Evolutionary conservation across 345 rosid species (phyloP), one percentile per base, ranked within the genome.

Genomic region (Tarenaya hassleriana): DNA sequence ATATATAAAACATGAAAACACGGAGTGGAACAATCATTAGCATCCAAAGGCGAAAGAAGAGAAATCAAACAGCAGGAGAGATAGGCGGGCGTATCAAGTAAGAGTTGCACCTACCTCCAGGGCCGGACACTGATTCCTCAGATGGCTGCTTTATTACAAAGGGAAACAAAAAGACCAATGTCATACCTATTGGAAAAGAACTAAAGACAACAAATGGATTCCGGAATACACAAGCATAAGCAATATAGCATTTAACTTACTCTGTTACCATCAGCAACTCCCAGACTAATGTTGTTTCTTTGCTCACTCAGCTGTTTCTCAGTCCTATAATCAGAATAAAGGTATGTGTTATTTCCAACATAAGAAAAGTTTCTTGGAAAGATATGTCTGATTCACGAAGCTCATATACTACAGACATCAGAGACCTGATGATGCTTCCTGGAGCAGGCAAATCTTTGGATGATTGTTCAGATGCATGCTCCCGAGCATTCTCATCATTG

Each of bases 391-490:
- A 50, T 50, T 39, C 9, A 44, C 1, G 39, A 61, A 12, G 34
- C 27, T 46, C 7, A 7, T 41, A 63, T 41, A 50, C 55, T 41
- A 34, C 44, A 57, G 13, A 11, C 33, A 41, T 34, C 33, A 37
- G 6, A 27, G 21, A 89, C 97, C 90, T 90, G 77, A 47, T 79
- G 67, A 57, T 80, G 51, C 60, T 55, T 57, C 64, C 68, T 15
- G 62, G 64, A 24, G 75, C 52, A 51, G 74, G 53, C 48, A 61
- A 45, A 62, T 37, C 72, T 56, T 52, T 75, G 52, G 61, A 50
- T 24, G 72, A 67, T 42, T 69, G 58, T 55, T 79, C 82, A 53
- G 79, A 64, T 45, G 69, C 63, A 53, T 44, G 58, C 65, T 65
- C 73, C 70, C 62, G 65, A 54, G 68, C 62, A 40, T 61, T 67